A percentile compares a stretch with the other conserved stretches of the same genome.
phyloP scores from a whole-genome alignment of 2,329 filamentous ascomycete species.

The Xylariaceae sp. region DNA sequence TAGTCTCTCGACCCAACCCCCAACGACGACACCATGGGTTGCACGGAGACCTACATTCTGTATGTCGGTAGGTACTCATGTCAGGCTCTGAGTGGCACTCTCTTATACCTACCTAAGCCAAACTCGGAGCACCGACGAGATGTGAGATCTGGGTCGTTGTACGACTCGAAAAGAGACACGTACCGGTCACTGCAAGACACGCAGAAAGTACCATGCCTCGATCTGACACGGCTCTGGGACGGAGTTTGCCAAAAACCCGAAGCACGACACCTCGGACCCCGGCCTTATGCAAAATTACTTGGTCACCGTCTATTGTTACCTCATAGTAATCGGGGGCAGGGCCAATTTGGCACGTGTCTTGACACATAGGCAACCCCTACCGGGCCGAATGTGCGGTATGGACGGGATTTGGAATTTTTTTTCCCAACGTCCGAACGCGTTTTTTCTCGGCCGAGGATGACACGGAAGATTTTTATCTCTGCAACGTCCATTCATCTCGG shows the following conservation, averaged over 20 bases:
- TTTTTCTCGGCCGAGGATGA: not conserved
- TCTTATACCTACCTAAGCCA: too few relatives aligned
- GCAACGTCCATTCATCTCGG: not conserved
- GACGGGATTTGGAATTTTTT: not conserved
- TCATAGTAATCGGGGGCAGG: not conserved
- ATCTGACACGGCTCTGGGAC: not conserved
- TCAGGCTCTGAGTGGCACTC: too few relatives aligned
- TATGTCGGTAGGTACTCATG: too few relatives aligned
- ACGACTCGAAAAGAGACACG: not conserved
- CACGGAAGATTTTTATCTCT: not conserved
- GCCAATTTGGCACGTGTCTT: not conserved
- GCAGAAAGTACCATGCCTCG: not conserved
- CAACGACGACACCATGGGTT: too few relatives aligned
- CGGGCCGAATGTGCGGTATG: not conserved
- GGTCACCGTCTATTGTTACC: not conserved
- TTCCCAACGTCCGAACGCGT: not conserved
- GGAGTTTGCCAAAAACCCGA: not conserved
- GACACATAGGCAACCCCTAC: not conserved
- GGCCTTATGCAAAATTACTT: not conserved
- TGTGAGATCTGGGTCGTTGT: not conserved
- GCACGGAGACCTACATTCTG: too few relatives aligned
- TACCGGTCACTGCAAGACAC: not conserved
- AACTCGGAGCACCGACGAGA: not conserved
- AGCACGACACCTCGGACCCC: not conserved
- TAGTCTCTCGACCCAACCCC: too few relatives aligned